These are phyloP conservation scores for Bruguiera gymnorhiza DNA, from an alignment of 345 rosid genomes.

Conservation along the genomic window DNA sequence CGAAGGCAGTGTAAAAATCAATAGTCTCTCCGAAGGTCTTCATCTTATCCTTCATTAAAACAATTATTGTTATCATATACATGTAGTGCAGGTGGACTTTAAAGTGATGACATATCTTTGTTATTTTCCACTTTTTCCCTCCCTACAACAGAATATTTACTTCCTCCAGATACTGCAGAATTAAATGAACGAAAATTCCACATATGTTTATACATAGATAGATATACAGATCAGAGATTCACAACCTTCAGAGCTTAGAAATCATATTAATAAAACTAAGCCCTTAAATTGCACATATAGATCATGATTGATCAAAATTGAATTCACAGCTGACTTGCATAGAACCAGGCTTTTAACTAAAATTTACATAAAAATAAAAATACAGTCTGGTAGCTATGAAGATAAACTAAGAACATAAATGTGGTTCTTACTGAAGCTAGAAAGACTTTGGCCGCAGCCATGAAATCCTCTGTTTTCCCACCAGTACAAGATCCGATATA, in stretches of 20 bases:
- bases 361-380: neutral
- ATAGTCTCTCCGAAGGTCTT: neutral
- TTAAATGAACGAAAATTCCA: no score
- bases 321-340: no score
- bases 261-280: no score
- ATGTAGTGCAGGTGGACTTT: neutral
- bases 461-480: slow-evolving; percentile 89
- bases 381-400: neutral
- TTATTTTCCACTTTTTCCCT: neutral
- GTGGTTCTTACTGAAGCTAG: slow-evolving; percentile 62
- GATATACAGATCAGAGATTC: no score
- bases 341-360: neutral
- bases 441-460: slow-evolving; percentile 91
- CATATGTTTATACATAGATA: no score
- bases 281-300: no score
- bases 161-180: no score
- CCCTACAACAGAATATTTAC: no score
- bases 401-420: slow-evolving; percentile 3
- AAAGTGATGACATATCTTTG: neutral
- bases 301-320: no score
- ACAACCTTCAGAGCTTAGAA: no score
- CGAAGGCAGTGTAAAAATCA: neutral
- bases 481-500: slow-evolving; percentile 99
- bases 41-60: neutral
- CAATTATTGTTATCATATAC: neutral